phyloP scores from a whole-genome alignment of 331 rosid genomes.

The Pyrus hybrid region DNA sequence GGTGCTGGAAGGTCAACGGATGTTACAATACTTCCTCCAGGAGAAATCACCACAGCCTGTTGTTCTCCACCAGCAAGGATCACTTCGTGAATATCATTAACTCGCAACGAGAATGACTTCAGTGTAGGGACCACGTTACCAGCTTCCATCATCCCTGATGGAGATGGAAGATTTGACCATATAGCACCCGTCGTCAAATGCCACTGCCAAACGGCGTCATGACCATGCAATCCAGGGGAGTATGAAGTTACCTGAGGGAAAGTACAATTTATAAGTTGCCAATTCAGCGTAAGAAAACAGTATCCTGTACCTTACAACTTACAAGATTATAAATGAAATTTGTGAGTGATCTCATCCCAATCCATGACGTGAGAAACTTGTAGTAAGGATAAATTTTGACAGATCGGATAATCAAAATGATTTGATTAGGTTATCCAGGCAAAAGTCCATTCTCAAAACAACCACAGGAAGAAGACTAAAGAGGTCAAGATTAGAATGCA shows the following conservation, averaged over 20 bases:
- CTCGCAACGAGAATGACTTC: constrained; percentile 65
- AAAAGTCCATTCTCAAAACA: too few species aligned
- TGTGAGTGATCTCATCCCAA: not conserved
- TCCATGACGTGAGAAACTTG: not conserved
- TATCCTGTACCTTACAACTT: not conserved
- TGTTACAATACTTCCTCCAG: constrained; percentile 72
- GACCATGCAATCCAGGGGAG: constrained; percentile 90
- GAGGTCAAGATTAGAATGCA: not conserved
- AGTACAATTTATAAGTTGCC: not conserved
- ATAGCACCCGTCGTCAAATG: constrained; percentile 79
- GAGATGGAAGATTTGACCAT: constrained; percentile 97
- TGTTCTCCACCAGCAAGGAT: constrained; percentile 95
- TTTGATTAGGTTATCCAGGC: too few species aligned
- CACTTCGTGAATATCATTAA: constrained; percentile 55
- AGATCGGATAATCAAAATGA: too few species aligned
- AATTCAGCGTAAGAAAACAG: constrained; percentile 5
- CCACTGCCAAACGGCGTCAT: constrained; percentile 93
- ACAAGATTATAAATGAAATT: not conserved
- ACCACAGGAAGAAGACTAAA: too few species aligned
- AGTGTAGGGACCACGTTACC: constrained; percentile 77
- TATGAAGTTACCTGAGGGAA: constrained; percentile 74
- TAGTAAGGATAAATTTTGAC: too few species aligned
- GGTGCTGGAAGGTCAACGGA: constrained; percentile 73
- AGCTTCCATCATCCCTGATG: constrained; percentile 89
- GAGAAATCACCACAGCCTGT: constrained; percentile 81